Evolutionary conservation across 306 rosid genomes (phyloP).

Genomic region (Neltuma alba): DNA sequence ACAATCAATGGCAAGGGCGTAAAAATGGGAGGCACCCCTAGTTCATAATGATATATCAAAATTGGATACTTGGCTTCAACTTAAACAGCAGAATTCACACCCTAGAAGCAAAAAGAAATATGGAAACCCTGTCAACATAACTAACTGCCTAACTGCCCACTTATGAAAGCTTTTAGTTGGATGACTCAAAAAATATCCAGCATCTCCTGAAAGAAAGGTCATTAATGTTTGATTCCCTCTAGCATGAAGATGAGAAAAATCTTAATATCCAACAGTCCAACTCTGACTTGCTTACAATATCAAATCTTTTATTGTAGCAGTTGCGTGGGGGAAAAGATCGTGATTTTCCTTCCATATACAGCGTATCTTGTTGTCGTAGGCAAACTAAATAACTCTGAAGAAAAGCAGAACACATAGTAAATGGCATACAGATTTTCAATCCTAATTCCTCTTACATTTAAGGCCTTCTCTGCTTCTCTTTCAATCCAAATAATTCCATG

Average conservation of each 20-base stretch:
- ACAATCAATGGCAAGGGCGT: not conserved
- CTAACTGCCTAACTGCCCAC: not conserved
- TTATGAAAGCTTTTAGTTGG: not conserved
- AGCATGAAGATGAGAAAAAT: not conserved
- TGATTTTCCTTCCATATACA: not conserved
- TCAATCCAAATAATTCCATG: slow-evolving; percentile 93
- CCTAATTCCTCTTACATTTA: slow-evolving; percentile 63
- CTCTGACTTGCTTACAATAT: not conserved
- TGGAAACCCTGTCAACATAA: not conserved
- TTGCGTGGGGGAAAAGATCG: not conserved
- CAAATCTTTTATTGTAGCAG: not conserved
- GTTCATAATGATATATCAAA: not conserved
- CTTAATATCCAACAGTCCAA: not conserved
- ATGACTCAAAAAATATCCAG: not conserved
- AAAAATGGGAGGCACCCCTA: not conserved
- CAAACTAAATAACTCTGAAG: not conserved
- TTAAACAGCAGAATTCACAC: not conserved
- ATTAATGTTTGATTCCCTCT: not conserved
- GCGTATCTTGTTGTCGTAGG: not conserved
- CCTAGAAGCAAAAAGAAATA: not conserved
- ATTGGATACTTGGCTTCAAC: not conserved
- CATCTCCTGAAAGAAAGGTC: not conserved
- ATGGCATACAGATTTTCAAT: not conserved
- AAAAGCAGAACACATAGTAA: not conserved
- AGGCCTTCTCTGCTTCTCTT: slow-evolving; percentile 88